These are phyloP conservation scores for Malassezia caprae DNA, from an alignment of 1,284 basidiomycete species.

Conservation along the genomic window DNA sequence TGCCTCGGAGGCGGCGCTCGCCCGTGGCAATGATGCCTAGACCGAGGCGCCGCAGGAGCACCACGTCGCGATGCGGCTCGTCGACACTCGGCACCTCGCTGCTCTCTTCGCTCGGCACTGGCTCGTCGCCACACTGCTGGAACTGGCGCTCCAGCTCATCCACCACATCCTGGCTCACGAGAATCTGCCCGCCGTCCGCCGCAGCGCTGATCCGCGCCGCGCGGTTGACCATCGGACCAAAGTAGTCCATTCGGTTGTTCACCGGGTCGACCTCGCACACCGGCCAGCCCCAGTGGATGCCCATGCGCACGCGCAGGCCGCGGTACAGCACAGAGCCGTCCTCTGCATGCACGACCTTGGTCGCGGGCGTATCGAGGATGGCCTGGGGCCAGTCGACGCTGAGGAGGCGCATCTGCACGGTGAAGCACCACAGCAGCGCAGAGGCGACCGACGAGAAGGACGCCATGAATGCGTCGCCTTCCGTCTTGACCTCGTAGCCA, in stretches of 20 bases:
- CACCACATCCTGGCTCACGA: conserved; percentile 74
- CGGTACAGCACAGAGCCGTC: conserved; percentile 67
- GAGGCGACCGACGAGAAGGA: conserved; percentile 80
- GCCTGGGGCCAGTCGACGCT: conserved; percentile 87
- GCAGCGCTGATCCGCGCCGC: conserved; percentile 72
- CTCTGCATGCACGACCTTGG: conserved; percentile 66
- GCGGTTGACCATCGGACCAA: conserved; percentile 51
- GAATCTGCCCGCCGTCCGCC: conserved; percentile 87
- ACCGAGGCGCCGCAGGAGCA: conserved; percentile 65
- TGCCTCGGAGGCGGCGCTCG: conserved; percentile 82
- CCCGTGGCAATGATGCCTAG: conserved; percentile 69
- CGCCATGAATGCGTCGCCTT: conserved; percentile 98
- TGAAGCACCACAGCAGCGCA: conserved; percentile 83
- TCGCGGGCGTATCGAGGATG: conserved; percentile 84
- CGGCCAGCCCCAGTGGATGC: conserved; percentile 84
- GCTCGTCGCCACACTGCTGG: conserved; percentile 21
- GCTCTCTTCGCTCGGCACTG: background rate
- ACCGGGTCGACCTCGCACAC: conserved; percentile 88
- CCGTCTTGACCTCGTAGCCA: conserved; percentile 98
- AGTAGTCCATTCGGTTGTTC: conserved; percentile 81
- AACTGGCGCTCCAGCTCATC: conserved; percentile 36
- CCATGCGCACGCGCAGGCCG: conserved; percentile 92
- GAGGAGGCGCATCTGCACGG: conserved; percentile 74
- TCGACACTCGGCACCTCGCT: conserved; percentile 24
- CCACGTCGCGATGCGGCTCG: conserved; percentile 52